Evolutionary conservation across 148 eudicot genomes (phyloP).

Genomic region (Chenopodium quinoa): DNA sequence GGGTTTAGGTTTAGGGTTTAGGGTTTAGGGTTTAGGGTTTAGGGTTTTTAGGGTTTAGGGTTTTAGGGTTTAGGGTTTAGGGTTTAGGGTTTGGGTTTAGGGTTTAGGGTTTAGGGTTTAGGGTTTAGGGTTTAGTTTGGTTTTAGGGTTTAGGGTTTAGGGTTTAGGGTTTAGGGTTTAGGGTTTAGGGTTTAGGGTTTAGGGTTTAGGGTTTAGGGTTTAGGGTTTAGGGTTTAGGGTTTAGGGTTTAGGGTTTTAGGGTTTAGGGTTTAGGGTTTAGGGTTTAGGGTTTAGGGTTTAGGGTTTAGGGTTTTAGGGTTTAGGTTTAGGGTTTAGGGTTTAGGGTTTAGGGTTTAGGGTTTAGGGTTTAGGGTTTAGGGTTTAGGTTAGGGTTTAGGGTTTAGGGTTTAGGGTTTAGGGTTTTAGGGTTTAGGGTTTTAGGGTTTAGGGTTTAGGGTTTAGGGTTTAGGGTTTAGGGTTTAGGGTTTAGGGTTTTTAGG

Average conservation of each 20-base stretch:
- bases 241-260: slow-evolving; percentile 36
- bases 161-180: slow-evolving; percentile 26
- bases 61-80: slow-evolving; percentile 31
- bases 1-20: no score
- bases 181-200: neutral
- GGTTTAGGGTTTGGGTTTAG: slow-evolving; percentile 29
- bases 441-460: slow-evolving; percentile 23
- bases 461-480: slow-evolving; percentile 12
- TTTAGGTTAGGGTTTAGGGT: slow-evolving; percentile 31
- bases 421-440: slow-evolving; percentile 22
- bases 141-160: slow-evolving; percentile 32
- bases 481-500: slow-evolving; percentile 16
- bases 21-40: slow-evolving; percentile 34
- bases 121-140: slow-evolving; percentile 22
- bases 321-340: slow-evolving; percentile 8
- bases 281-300: slow-evolving; percentile 36
- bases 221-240: slow-evolving; percentile 28
- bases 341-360: neutral
- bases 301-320: slow-evolving; percentile 33
- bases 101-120: neutral
- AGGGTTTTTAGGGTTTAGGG: slow-evolving; percentile 35
- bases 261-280: slow-evolving; percentile 35
- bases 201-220: neutral
- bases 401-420: slow-evolving; percentile 30
- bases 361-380: slow-evolving; percentile 36